Conservation (phyloP, 148 eudicot species). For the Tetragonia tetragonoides region DNA sequence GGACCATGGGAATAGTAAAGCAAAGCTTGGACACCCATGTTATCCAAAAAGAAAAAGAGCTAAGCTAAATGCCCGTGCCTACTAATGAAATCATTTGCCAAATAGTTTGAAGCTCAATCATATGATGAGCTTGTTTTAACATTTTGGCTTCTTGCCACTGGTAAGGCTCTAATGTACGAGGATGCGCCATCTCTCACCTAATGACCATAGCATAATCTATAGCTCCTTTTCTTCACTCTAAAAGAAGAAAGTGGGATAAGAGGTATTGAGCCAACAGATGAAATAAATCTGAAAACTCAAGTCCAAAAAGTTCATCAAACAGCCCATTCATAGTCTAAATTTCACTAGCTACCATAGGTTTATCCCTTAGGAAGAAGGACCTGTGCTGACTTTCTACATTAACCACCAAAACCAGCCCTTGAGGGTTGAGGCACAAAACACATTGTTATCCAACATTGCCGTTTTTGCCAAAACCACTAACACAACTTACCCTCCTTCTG, state of each 20-base stretch:
- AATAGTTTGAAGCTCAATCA: neutral
- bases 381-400: neutral
- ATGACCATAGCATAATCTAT: neutral
- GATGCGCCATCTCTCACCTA: neutral
- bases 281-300: neutral
- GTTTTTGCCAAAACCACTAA: neutral
- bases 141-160: too few species aligned
- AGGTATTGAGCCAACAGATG: too few species aligned
- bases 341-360: neutral
- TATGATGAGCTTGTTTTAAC: neutral
- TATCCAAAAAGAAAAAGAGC: neutral
- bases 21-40: too few species aligned
- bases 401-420: neutral
- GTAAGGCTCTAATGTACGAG: too few species aligned
- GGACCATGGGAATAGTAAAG: too few species aligned
- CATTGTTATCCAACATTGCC: neutral
- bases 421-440: neutral
- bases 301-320: too few species aligned
- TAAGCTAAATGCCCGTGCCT: neutral
- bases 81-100: neutral
- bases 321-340: too few species aligned
- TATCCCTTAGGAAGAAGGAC: neutral
- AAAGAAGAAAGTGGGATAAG: neutral
- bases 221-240: neutral
- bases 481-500: neutral